These are phyloP conservation scores for Rhodotorula sphaerocarpa DNA, from an alignment of 768 basidiomycete genomes.

Conservation along the genomic window DNA sequence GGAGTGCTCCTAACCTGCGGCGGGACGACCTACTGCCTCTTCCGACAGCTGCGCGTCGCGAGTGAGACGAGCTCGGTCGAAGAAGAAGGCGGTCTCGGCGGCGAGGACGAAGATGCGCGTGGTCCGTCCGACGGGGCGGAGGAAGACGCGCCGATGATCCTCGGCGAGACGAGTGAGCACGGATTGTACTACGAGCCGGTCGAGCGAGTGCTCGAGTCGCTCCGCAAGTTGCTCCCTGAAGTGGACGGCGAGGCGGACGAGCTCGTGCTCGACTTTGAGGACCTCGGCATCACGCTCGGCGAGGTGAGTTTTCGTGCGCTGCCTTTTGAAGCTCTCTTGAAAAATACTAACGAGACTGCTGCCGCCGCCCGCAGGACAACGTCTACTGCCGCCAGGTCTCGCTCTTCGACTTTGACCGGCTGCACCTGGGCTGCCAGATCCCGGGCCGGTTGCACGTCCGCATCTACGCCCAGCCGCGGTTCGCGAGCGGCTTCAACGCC, in stretches of 20 bases:
- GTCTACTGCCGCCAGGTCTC: slow-evolving; percentile 32
- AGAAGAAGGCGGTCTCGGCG: too few relatives aligned
- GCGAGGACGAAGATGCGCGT: background rate
- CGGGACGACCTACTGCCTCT: slow-evolving; percentile 18
- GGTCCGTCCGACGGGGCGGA: too few relatives aligned
- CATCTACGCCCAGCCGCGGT: slow-evolving; percentile 18
- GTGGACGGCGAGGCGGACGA: slow-evolving; percentile 28
- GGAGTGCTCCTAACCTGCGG: slow-evolving; percentile 9
- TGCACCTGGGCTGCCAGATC: slow-evolving; percentile 36
- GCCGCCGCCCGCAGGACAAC: slow-evolving; percentile 33
- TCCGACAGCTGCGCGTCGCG: slow-evolving; percentile 1
- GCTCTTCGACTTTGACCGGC: slow-evolving; percentile 36
- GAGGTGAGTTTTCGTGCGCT: too few relatives aligned
- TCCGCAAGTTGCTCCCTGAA: slow-evolving; percentile 30
- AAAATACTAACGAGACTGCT: too few relatives aligned
- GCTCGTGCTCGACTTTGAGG: slow-evolving; percentile 35
- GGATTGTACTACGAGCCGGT: slow-evolving; percentile 34
- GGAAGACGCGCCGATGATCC: slow-evolving; percentile 11
- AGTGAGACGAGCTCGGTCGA: background rate
- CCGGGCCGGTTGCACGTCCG: slow-evolving; percentile 30
- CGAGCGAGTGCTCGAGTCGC: slow-evolving; percentile 19
- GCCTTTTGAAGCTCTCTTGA: too few relatives aligned
- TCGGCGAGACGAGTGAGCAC: slow-evolving; percentile 17
- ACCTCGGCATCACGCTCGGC: slow-evolving; percentile 33
- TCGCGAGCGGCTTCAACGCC: slow-evolving; percentile 35